Percentiles rank a stretch among this genome's conserved stretches.
Evolutionary conservation across 177 flowering plant species (phyloP).

Genomic region (Tripterygium wilfordii): DNA sequence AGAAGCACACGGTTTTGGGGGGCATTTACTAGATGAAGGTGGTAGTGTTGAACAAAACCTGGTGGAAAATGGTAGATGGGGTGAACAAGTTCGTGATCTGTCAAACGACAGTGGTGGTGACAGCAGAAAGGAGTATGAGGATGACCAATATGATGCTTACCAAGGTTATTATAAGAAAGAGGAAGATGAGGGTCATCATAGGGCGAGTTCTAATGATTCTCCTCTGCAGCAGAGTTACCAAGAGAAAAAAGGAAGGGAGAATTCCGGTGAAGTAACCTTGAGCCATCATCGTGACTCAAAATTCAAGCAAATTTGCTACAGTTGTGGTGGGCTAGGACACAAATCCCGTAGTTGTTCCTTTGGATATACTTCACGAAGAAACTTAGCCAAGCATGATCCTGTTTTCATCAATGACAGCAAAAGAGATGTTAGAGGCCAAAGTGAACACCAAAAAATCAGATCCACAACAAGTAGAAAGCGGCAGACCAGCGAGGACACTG

Average conservation of each 20-base stretch:
- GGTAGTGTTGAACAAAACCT: slow-evolving; percentile 13
- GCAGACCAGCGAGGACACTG: slow-evolving; percentile 9
- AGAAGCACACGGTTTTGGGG: too few species aligned
- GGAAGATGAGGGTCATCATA: slow-evolving; percentile 17
- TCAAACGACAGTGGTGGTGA: slow-evolving; percentile 20
- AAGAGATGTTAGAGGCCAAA: slow-evolving; percentile 16
- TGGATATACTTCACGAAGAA: slow-evolving; percentile 11
- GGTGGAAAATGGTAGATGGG: slow-evolving; percentile 46
- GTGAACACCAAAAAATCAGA: slow-evolving; percentile 12
- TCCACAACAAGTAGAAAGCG: slow-evolving; percentile 9
- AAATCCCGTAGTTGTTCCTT: slow-evolving; percentile 30
- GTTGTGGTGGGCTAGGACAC: slow-evolving; percentile 40
- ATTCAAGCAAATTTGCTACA: slow-evolving; percentile 20
- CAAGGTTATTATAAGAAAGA: slow-evolving; percentile 23
- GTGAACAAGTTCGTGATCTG: slow-evolving; percentile 14
- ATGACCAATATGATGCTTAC: slow-evolving; percentile 41
- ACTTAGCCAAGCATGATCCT: slow-evolving; percentile 12
- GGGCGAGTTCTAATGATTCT: slow-evolving; percentile 18
- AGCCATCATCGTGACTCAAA: slow-evolving; percentile 10
- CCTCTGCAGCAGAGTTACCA: slow-evolving; percentile 9
- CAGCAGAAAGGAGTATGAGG: slow-evolving; percentile 23
- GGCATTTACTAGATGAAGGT: slow-evolving; percentile 15
- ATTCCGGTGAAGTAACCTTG: slow-evolving; percentile 6
- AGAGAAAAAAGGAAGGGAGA: slow-evolving; percentile 14
- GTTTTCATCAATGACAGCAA: slow-evolving; percentile 8